Evolutionary conservation across 192 early-diverging fungal species (phyloP).

Genomic region (Obelidium mucronatum): DNA sequence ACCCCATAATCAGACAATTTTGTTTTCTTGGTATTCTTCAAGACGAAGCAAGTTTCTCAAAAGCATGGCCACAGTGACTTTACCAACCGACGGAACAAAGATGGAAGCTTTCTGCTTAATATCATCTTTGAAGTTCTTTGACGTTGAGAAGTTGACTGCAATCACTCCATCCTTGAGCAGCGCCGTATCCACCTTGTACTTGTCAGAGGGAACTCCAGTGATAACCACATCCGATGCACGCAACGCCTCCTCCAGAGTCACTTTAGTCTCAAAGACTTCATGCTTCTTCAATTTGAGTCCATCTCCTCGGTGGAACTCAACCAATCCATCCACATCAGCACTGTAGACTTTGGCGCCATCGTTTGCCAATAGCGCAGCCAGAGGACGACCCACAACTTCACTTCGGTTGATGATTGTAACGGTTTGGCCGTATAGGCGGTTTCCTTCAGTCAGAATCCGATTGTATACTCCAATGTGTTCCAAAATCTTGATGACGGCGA

Average conservation of each 20-base stretch:
- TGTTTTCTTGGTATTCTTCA: constrained; percentile 50
- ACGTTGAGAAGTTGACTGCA: constrained; percentile 97
- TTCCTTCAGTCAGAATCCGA: constrained; percentile 83
- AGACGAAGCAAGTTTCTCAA: constrained; percentile 94
- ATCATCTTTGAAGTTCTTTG: constrained; percentile 93
- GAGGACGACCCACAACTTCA: constrained; percentile 96
- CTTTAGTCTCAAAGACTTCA: constrained; percentile 71
- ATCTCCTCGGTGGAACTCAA: constrained; percentile 62
- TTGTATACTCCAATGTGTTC: constrained; percentile 97
- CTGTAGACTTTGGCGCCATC: constrained; percentile 98
- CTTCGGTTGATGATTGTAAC: constrained; percentile 95
- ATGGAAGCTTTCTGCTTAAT: constrained; percentile 93
- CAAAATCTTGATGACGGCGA: constrained; percentile 95
- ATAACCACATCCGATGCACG: constrained; percentile 95
- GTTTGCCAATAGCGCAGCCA: constrained; percentile 96
- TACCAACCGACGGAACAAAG: constrained; percentile 95
- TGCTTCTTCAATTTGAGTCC: constrained; percentile 54
- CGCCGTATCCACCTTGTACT: constrained; percentile 87
- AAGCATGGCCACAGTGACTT: constrained; percentile 99
- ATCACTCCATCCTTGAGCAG: constrained; percentile 96
- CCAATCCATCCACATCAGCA: constrained; percentile 89
- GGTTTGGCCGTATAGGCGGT: constrained; percentile 91
- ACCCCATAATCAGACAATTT: too few species aligned
- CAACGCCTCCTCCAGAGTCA: constrained; percentile 81
- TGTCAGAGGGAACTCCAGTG: constrained; percentile 90